Evolutionary conservation across 305 asterid species (phyloP), one percentile per base, ranked within the genome.

Genomic region (Rubia tinctorum): DNA sequence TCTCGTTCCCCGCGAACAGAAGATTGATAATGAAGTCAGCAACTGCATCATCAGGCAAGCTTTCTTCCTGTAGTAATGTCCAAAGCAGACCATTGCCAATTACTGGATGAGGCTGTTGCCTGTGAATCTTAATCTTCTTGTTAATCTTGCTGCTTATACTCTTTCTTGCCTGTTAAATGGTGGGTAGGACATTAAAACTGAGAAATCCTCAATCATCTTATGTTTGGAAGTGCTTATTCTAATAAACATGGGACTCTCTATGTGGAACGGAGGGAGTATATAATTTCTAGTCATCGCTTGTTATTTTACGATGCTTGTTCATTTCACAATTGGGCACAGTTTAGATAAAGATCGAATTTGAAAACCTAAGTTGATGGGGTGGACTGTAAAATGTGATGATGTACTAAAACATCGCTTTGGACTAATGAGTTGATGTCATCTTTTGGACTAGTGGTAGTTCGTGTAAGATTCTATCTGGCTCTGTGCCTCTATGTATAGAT

Each of bases 11-110:
- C 23, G 98, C 98, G 60, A 93, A 93, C 71, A 93, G 87, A 73
- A 91, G 96, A 81, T 91, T 93, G 75, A 93, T 91, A 13, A 91
- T 89, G 78, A 93, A 91, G 87, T 93, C 97, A 15, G 94, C 93
- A 43, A 89, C 86, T 40, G 86, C 88, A 40, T 87, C 90, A 77
- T 93, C 96, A 20, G 96, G 88, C 78, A 93, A 71, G 89, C 87
- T 86, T 78, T 89, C 91, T 82, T 91, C 98, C 68, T 89, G 91
- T 37, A 88, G 73, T 68, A 93, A 73, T 87, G 96, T 86, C 80
- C 84, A 82, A 55, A 93, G 83, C 73, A 89, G 85, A 15, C 97
- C 96, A 64, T 84, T 85, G 6, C 88, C 89, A 10, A 73, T 76
- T 51, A 68, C 78, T 53, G 80, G 78, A 58, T 80, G 83, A 6